These are phyloP conservation scores for Pseudogymnoascus sp. DNA, from an alignment of 2,329 filamentous ascomycete genomes.

Conservation along the genomic window DNA sequence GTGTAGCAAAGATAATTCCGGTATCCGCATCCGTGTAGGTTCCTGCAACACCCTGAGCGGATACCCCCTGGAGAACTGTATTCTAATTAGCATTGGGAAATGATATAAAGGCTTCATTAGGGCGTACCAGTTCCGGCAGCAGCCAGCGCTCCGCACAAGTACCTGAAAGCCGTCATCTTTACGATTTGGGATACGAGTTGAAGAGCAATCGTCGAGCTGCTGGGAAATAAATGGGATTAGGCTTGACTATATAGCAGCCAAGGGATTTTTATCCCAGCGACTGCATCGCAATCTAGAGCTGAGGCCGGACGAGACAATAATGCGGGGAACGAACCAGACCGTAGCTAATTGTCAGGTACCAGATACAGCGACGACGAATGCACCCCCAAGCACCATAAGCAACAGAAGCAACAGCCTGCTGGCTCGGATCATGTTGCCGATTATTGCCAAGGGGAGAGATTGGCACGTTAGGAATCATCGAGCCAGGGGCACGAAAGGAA, in stretches of 20 bases:
- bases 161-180: not conserved
- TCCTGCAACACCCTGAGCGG: constrained; percentile 15
- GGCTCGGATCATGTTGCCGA: not conserved
- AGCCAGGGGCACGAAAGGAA: not conserved
- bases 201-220: constrained; percentile 3
- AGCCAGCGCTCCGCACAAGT: not conserved
- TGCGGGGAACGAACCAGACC: not conserved
- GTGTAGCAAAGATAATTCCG: constrained; percentile 49
- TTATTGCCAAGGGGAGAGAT: not conserved
- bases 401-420: not conserved
- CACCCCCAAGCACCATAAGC: not conserved
- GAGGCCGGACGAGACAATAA: not conserved
- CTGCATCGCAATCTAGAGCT: constrained; percentile 10
- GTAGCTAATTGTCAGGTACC: not conserved
- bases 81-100: not conserved
- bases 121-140: constrained; percentile 3
- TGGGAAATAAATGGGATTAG: not conserved
- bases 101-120: not conserved
- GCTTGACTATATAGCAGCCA: not conserved
- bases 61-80: not conserved
- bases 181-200: not conserved
- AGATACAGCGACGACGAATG: not conserved
- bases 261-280: not conserved
- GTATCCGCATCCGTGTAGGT: constrained; percentile 42
- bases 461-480: not conserved